These are phyloP conservation scores for Fusarium oligoseptatum DNA, from an alignment of 2,329 filamentous ascomycete species.

Conservation along the genomic window DNA sequence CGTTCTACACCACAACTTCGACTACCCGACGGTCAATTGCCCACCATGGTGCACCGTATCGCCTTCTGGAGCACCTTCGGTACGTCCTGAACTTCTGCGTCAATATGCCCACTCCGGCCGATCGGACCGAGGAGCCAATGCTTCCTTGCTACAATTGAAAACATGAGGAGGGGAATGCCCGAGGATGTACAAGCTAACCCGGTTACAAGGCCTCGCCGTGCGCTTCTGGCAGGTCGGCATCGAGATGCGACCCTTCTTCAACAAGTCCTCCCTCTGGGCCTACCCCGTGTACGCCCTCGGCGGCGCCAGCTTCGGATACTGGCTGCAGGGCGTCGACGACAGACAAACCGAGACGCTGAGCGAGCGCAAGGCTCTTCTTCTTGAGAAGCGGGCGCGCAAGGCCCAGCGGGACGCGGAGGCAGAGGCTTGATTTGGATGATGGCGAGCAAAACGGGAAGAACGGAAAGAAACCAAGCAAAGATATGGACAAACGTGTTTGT, in stretches of 20 bases:
- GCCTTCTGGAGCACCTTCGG: conserved; percentile 94
- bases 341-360: conserved; percentile 81
- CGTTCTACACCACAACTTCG: conserved; percentile 21
- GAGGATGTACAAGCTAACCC: conserved; percentile 25
- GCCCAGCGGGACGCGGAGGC: conserved; percentile 54
- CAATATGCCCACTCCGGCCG: conserved; percentile 27
- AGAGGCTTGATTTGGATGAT: conserved; percentile 40
- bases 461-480: conserved; percentile 7
- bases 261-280: conserved; percentile 85
- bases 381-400: conserved; percentile 89
- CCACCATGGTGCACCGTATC: conserved; percentile 73
- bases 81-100: conserved; percentile 55
- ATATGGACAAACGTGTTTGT: conserved; percentile 7
- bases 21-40: conserved; percentile 45
- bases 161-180: neutral
- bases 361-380: conserved; percentile 82
- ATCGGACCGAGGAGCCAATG: conserved; percentile 1
- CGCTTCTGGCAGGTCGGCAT: conserved; percentile 98
- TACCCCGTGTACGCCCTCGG: conserved; percentile 91
- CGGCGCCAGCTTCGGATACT: conserved; percentile 95
- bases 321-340: conserved; percentile 91
- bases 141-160: neutral
- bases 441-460: conserved; percentile 12
- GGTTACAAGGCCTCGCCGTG: conserved; percentile 80
- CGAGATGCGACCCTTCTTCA: conserved; percentile 96